Base-by-base conservation (phyloP, 2,329 filamentous ascomycete species). In the Curvularia hawaiiensis region DNA sequence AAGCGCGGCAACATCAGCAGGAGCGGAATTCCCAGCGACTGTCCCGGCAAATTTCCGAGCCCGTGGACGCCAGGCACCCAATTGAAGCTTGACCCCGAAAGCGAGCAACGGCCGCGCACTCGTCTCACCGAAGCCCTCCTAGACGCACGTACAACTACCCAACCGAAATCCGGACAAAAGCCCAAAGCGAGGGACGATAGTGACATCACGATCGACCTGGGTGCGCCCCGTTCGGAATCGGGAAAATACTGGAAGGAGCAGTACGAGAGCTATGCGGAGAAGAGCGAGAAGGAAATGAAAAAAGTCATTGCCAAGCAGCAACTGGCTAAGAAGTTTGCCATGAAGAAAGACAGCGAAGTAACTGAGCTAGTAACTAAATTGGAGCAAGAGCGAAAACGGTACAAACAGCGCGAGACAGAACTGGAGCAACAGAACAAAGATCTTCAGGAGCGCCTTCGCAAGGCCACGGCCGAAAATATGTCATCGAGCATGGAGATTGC, bases 211-310 rank as follows among this genome's bases (percentile, higher is more conserved):
- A 77, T 88, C 47, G 90, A 92, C 67, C 78, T 91, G 48, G 88
- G 89, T 61, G 87, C 91, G 67, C 90, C 90, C 7, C 85, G 87
- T 61, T 91, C 90, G 2, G 84, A 89, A 58, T 92, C 90, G 4
- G 90, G 90, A 7, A 87, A 84, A 66, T 92, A 90, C 75, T 94
- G 90, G 90, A 93, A 93, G 76, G 83, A 85, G 24, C 85, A 92
- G 69, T 93, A 90, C 67, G 84, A 91, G 64, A 84, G 82, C 53
- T 94, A 93, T 69, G 87, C 90, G 48, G 82, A 85, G 44, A 88
- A 90, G 61, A 90, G 90, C 61, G 86, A 86, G 73, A 83, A 82
- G 43, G 89, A 93, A 74, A 88, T 92, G 81, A 87, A 88, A 78
- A 91, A 89, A 78, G 81, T 94, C 69, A 84, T 93, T 70, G 86